Conservation (phyloP, 1,139 yeast genomes). For the Nakaseomyces delphensis region DNA sequence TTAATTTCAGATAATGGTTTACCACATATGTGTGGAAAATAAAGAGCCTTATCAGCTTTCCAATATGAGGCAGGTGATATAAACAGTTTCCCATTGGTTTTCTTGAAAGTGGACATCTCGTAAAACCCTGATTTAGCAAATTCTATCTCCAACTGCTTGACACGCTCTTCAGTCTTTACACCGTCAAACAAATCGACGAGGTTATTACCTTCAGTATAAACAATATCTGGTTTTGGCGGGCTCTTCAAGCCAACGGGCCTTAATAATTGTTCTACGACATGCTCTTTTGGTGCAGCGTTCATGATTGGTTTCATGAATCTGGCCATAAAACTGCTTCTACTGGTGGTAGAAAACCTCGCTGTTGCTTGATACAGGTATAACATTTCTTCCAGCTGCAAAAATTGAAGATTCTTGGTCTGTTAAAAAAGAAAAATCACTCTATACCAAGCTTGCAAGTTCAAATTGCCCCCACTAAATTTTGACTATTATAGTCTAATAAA, state of each 20-base stretch:
- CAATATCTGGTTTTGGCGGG: constrained; percentile 31
- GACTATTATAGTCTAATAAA: too few relatives aligned
- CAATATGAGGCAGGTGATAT: constrained; percentile 71
- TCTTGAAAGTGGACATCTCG: constrained; percentile 69
- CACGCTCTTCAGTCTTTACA: constrained; percentile 45
- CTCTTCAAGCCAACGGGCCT: constrained; percentile 40
- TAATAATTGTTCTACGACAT: constrained; percentile 33
- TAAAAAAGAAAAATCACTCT: too few relatives aligned
- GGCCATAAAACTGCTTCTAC: constrained; percentile 31
- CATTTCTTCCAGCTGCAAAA: background rate
- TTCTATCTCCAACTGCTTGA: constrained; percentile 61
- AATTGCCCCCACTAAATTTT: too few relatives aligned
- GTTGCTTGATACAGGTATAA: background rate
- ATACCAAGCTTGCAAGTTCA: too few relatives aligned
- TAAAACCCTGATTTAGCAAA: constrained; percentile 80
- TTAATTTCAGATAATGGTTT: constrained; percentile 37
- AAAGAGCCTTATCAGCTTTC: constrained; percentile 63
- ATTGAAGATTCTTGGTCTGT: too few relatives aligned
- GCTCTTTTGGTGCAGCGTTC: constrained; percentile 33
- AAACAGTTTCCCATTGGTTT: constrained; percentile 79
- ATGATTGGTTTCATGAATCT: constrained; percentile 34
- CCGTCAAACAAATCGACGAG: constrained; percentile 41
- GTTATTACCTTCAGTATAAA: constrained; percentile 26
- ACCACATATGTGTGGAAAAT: constrained; percentile 77
- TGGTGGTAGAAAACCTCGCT: constrained; percentile 1